These are phyloP conservation scores for Leishmania aethiopica DNA, from an alignment of 208 protist genomes.

Conservation along the genomic window DNA sequence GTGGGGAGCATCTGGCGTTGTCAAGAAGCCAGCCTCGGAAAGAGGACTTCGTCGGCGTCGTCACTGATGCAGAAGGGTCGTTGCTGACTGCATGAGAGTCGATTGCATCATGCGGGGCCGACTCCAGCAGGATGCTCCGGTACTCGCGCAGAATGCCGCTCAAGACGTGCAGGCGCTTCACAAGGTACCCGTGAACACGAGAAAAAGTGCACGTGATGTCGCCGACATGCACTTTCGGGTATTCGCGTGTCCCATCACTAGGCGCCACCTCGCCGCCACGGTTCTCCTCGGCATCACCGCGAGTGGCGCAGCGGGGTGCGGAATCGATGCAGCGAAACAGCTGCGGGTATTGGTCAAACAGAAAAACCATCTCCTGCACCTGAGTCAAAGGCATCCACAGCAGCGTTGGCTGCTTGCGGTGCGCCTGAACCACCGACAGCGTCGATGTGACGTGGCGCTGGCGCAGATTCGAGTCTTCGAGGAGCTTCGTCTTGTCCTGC, in stretches of 20 bases:
- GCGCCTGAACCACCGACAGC: constrained; percentile 59
- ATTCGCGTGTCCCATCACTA: constrained; percentile 36
- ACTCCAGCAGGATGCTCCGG: constrained; percentile 27
- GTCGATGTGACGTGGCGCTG: constrained; percentile 62
- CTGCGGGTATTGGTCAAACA: constrained; percentile 44
- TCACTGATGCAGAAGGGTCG: neutral
- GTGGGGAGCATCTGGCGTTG: constrained; percentile 21
- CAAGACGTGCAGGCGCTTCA: constrained; percentile 70
- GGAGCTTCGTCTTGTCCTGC: constrained; percentile 22
- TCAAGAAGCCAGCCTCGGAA: neutral
- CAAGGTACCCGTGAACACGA: constrained; percentile 60
- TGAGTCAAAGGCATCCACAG: constrained; percentile 85
- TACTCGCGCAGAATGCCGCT: constrained; percentile 70
- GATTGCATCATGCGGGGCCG: neutral
- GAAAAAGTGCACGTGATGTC: constrained; percentile 20
- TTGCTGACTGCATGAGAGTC: neutral
- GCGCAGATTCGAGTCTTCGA: constrained; percentile 33
- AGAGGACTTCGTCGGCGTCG: neutral
- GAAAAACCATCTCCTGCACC: constrained; percentile 72
- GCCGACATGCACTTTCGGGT: constrained; percentile 13
- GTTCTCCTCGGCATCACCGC: neutral
- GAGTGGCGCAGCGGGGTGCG: neutral
- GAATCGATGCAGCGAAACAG: constrained; percentile 18
- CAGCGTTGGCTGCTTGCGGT: constrained; percentile 64
- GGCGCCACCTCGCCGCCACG: constrained; percentile 54